Base-by-base conservation (phyloP, 306 rosid species). In the Cajanus cajan region DNA sequence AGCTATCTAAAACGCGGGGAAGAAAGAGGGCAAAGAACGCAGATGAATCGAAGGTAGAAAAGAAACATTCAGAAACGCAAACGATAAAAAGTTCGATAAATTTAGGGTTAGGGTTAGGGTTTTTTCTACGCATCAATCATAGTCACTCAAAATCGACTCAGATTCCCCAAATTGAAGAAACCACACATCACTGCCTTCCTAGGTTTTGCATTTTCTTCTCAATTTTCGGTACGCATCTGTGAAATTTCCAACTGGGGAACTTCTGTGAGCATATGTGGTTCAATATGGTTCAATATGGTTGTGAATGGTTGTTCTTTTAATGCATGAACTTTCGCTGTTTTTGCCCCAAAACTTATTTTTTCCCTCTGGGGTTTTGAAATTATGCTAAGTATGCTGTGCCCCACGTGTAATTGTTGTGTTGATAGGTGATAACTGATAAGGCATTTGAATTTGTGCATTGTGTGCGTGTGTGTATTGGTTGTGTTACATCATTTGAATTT, bases 101-200 rank as follows among this genome's bases (percentile, higher is more conserved):
- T 15, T 52, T 77, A 65, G 74, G 74, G 63, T 76, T 76, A 55
- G 78, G 72, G 66, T 74, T 28, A 28, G 31, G 31, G 31, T 28
- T 28, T 65, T 68, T 50, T 40, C 22, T 25, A 14, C 81, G 41
- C 16, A 10, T 65, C 43, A 24, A 50, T 15, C 55, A 51, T 57
- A 50, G 10, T 63, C 22, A 15, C 34, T n/a, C 13, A 8, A 33
- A 67, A 67, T 7, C 68, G 28, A 39, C 21, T n/a, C 45, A 19
- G 43, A 54, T 77, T 77, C 81, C 47, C 10, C 44, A 66, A 77
- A 77, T 52, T 48, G 67, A 43, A 51, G 57, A 68, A 36, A 24
- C 66, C n/a, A 21, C 65, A 50, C 54, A n/a, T 22, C 65, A 50
- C 66, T 77, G 41, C 14, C 15, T 37, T 51, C 55, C 68, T 77